Evolutionary conservation across 192 early-diverging fungal genomes (phyloP).

Genomic region (Chytriomyces sp.): DNA sequence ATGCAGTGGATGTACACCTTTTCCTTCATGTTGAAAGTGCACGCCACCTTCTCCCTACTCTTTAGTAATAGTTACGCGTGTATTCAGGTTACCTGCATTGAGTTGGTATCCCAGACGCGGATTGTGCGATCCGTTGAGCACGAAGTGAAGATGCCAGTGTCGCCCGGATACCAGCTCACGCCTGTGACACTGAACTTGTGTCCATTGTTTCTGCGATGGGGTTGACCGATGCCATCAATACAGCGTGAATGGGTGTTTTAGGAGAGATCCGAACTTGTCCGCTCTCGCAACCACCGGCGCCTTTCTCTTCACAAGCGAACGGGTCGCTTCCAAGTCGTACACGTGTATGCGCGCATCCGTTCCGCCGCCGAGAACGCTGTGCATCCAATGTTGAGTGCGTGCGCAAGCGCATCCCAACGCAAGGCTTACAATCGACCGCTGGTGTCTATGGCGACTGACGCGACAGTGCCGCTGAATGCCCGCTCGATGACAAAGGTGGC

Average conservation of each 20-base stretch:
- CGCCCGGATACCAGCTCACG: constrained; percentile 80
- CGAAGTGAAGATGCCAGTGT: constrained; percentile 82
- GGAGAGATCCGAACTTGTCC: constrained; percentile 39
- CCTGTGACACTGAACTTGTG: constrained; percentile 72
- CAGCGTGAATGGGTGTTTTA: constrained; percentile 18
- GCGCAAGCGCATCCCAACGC: not conserved
- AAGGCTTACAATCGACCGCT: not conserved
- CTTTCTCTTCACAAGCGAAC: constrained; percentile 9
- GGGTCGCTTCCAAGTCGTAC: constrained; percentile 69
- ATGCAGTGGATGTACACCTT: constrained; percentile 72
- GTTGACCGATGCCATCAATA: not conserved
- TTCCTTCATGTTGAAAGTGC: constrained; percentile 68
- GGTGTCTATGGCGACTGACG: not conserved
- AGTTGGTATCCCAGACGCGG: constrained; percentile 79
- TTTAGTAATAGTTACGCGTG: constrained; percentile 18
- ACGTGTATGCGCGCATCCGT: constrained; percentile 60
- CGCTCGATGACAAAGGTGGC: not conserved
- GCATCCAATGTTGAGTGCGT: not conserved
- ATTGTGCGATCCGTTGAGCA: constrained; percentile 77
- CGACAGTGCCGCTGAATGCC: not conserved
- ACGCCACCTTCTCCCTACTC: constrained; percentile 47
- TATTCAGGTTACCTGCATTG: constrained; percentile 58
- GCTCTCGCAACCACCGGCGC: constrained; percentile 6
- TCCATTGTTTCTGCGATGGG: constrained; percentile 28
- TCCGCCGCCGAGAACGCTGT: constrained; percentile 66